Percentiles rank a stretch among this genome's conserved stretches.
phyloP scores from a whole-genome alignment of 768 basidiomycete genomes.

The Terana coerulea region DNA sequence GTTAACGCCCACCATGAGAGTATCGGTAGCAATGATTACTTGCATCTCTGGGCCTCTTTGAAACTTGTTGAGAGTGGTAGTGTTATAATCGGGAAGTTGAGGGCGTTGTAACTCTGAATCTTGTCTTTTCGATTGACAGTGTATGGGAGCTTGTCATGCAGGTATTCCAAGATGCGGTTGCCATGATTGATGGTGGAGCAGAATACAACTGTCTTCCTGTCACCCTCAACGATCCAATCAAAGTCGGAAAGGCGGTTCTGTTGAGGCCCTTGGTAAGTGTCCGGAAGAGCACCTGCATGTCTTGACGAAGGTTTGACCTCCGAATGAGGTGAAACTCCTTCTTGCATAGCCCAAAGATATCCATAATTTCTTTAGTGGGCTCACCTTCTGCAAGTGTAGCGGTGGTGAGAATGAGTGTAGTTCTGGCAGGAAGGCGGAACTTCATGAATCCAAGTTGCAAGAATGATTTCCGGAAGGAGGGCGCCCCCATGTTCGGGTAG shows the following conservation, averaged over 20 bases:
- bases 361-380: neutral
- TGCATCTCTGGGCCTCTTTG: neutral
- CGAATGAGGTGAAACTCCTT: neutral
- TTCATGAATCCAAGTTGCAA: neutral
- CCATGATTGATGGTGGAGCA: neutral
- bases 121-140: neutral
- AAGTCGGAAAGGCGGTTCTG: neutral
- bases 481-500: neutral
- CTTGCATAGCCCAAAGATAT: neutral
- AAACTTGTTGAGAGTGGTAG: neutral
- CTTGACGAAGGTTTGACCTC: neutral
- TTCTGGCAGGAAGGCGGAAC: neutral
- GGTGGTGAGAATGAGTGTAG: neutral
- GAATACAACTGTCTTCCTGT: neutral
- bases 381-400: neutral
- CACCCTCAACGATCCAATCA: neutral
- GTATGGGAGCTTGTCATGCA: neutral
- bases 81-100: neutral
- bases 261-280: neutral
- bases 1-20: constrained; percentile 6
- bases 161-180: neutral
- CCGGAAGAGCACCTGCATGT: neutral
- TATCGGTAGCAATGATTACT: constrained; percentile 5
- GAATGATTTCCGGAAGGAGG: neutral
- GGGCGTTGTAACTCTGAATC: neutral